Evolutionary conservation across 129 eudicot genomes (phyloP), one percentile per base, ranked within the genome.

Genomic region (Centrapalus pauciflorus): DNA sequence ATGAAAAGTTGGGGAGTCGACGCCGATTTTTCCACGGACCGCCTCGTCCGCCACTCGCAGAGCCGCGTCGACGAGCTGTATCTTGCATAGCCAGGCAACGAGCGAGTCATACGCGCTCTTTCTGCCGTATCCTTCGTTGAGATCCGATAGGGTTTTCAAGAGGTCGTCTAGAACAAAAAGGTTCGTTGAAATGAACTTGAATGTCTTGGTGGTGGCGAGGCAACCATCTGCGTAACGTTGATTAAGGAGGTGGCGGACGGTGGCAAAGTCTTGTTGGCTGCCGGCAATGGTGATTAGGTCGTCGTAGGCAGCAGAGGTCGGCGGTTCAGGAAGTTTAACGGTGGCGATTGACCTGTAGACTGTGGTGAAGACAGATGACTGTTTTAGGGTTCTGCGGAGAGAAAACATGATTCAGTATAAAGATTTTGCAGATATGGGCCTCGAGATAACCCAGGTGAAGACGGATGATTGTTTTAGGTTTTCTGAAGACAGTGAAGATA

Each of bases 111-210:
- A 75, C 11, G 90, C 35, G 70, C 64, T 69, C 48, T 76, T 89
- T 6, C 85, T 76, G 19, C 63, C 7, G 55, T 75, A 29, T 21
- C 72, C 72, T 38, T 41, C 70, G 29, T 68, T 71, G 34, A 89
- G 77, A 57, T 33, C 49, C 8, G 84, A 46, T n/a, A 89, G 41
- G 56, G 72, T 51, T 59, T 71, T 27, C 43, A 80, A 33, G 28
- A 85, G 59, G 4, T 81, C 77, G 49, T 67, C 64, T 74, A 83
- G 84, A 1, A 63, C 21, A 26, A 82, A 30, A 23, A 83, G 74
- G 45, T 83, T 69, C 0, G 85, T 55, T n/a, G 94, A 64, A 65
- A 89, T 71, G 82, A 85, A 89, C 10, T 67, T 89, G 85, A 89
- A 89, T 14, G 96, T 89, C 70, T 63, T 71, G 60, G 12, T 78